Conservation (phyloP, 2,329 filamentous ascomycete species). For the Talaromyces verruculosus region DNA sequence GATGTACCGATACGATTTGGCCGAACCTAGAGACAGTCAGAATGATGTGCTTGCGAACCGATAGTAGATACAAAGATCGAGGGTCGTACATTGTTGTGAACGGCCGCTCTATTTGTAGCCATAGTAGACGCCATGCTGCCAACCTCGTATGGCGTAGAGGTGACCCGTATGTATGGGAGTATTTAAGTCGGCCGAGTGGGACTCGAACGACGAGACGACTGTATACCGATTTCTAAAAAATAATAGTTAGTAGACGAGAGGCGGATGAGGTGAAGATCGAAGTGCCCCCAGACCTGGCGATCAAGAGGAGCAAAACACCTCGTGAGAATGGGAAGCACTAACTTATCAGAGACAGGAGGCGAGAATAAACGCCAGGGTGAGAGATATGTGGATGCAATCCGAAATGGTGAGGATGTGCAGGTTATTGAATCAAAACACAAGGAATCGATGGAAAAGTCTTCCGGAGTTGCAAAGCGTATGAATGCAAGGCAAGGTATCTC, state of each 20-base stretch:
- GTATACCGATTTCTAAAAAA: background rate
- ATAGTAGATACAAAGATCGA: background rate
- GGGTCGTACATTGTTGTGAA: conserved; percentile 39
- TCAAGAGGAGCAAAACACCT: background rate
- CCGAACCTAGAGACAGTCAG: conserved; percentile 29
- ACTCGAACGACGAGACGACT: background rate
- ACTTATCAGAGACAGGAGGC: conserved; percentile 12
- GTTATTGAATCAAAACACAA: conserved; percentile 3
- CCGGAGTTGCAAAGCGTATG: conserved; percentile 1
- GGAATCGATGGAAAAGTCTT: background rate
- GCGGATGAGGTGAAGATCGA: background rate
- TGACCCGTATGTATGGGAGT: conserved; percentile 16
- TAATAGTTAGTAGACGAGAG: background rate
- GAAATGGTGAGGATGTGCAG: conserved; percentile 5
- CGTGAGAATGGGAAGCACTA: background rate
- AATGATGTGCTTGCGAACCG: conserved; percentile 19
- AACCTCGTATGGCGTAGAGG: conserved; percentile 23
- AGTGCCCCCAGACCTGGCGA: background rate
- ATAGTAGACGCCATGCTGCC: conserved; percentile 37
- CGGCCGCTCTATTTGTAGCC: conserved; percentile 36
- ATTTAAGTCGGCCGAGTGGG: conserved; percentile 18
- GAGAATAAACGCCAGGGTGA: conserved; percentile 5
- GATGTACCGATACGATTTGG: conserved; percentile 40
- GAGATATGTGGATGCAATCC: conserved; percentile 9
- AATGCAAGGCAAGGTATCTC: conserved; percentile 17